Conservation (phyloP, 2,329 filamentous ascomycete genomes). For the Nothopassalora personata region DNA sequence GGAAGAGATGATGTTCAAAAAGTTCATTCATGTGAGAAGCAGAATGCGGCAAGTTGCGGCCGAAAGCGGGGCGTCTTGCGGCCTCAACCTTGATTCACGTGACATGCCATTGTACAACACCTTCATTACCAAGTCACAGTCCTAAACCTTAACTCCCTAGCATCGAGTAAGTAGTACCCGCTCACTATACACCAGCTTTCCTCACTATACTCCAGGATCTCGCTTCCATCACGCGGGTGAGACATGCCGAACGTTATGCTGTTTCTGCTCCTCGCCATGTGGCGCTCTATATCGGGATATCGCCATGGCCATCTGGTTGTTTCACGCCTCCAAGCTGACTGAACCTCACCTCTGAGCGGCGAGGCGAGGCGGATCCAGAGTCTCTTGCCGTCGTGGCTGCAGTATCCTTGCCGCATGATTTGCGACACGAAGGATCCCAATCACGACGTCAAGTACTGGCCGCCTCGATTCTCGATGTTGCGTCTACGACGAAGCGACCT, state of each 20-base stretch:
- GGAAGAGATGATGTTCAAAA: neutral
- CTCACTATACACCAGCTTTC: neutral
- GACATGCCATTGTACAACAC: neutral
- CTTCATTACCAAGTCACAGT: too few relatives aligned
- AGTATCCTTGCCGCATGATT: too few relatives aligned
- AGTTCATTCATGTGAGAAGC: neutral
- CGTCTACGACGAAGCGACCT: too few relatives aligned
- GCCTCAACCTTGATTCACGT: too few relatives aligned
- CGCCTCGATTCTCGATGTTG: too few relatives aligned
- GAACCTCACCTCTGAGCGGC: neutral
- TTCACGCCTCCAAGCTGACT: neutral
- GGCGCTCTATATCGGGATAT: neutral
- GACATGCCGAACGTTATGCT: neutral
- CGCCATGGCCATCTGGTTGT: neutral
- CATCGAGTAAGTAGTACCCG: neutral
- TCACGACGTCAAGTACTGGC: too few relatives aligned
- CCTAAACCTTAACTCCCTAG: neutral
- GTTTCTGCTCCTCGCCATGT: neutral
- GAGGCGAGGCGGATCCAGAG: neutral
- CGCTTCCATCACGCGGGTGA: neutral
- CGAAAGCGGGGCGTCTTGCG: neutral
- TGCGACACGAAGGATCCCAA: too few relatives aligned
- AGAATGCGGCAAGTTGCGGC: neutral
- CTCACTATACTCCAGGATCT: neutral
- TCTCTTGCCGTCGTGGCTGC: too few relatives aligned